Base-by-base conservation (phyloP, 1,139 yeast genomes). In the Candida mesenterica region DNA sequence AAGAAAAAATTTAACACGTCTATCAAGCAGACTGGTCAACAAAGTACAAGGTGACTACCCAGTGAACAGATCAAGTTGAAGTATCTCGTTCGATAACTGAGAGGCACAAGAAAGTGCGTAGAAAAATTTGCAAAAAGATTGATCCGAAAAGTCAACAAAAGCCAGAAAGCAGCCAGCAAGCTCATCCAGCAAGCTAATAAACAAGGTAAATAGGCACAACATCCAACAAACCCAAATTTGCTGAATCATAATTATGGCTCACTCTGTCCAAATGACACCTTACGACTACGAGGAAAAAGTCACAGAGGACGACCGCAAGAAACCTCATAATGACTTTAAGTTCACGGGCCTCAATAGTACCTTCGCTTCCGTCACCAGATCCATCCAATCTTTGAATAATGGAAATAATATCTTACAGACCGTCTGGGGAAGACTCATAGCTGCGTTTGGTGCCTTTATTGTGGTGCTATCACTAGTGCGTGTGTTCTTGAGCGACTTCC, bases 211-310 rank as follows among this genome's bases (percentile, higher is more conserved):
- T n/a, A n/a, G n/a, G n/a, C n/a, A n/a, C n/a, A n/a, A n/a, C n/a
- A n/a, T n/a, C n/a, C n/a, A n/a, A n/a, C n/a, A n/a, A n/a, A n/a
- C n/a, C n/a, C n/a, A n/a, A n/a, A n/a, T n/a, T n/a, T n/a, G n/a
- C n/a, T n/a, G n/a, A n/a, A n/a, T n/a, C n/a, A n/a, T n/a, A n/a
- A n/a, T n/a, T 15, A 44, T 44, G 43, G 38, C 28, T 13, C 39
- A 37, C 10, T 22, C 40, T 27, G 44, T 37, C 14, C 48, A 41
- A 38, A 45, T 38, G 44, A 41, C 49, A 10, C 50, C 49, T 28
- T 46, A 46, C 38, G 52, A 47, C 30, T 44, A 42, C 41, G 48
- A 43, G 30, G 40, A 45, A 28, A 40, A 39, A 36, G 19, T 26
- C 14, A 19, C 15, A n/a, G 10, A 12, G 10, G 22, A 19, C 23